A percentile compares a stretch with the other conserved stretches of the same genome.
Conservation (phyloP, 257 asterid species). For the Parsonsia alboflavescens region DNA sequence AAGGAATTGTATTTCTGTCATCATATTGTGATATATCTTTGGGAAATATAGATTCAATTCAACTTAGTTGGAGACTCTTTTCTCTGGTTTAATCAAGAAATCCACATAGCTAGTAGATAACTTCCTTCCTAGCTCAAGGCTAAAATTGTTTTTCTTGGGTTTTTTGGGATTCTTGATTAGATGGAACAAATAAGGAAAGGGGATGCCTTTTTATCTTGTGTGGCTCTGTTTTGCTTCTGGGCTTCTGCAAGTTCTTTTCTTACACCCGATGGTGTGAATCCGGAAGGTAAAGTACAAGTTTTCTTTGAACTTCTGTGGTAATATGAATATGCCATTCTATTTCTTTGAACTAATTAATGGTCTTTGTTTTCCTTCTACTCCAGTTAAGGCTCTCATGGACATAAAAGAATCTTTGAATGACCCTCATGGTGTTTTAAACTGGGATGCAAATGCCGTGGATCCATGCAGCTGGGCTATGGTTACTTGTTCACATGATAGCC, state of each 20-base stretch:
- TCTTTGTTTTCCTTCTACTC: neutral
- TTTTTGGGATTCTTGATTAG: slow-evolving; percentile 10
- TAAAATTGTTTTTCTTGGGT: neutral
- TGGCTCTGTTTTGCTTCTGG: slow-evolving; percentile 39
- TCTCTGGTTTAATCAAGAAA: neutral
- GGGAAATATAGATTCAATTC: neutral
- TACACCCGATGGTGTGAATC: slow-evolving; percentile 83
- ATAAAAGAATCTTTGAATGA: slow-evolving; percentile 59
- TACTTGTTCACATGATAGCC: slow-evolving; percentile 53
- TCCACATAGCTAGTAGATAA: neutral
- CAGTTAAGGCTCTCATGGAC: slow-evolving; percentile 67
- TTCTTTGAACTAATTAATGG: neutral
- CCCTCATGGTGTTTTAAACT: slow-evolving; percentile 63
- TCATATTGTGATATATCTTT: slow-evolving; percentile 6
- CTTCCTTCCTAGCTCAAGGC: neutral
- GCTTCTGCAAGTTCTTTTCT: slow-evolving; percentile 53
- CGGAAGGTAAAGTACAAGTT: slow-evolving; percentile 51
- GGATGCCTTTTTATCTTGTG: slow-evolving; percentile 25
- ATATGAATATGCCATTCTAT: neutral
- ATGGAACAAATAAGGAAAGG: slow-evolving; percentile 27
- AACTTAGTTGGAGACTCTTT: slow-evolving; percentile 5
- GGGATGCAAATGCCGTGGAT: slow-evolving; percentile 84
- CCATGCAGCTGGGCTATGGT: slow-evolving; percentile 94
- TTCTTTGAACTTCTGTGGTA: too few species aligned
- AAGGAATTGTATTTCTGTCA: slow-evolving; percentile 18